A percentile compares a stretch with the other conserved stretches of the same genome.
Conservation (phyloP, 106 monocot genomes). For the Phalaenopsis equestris region DNA sequence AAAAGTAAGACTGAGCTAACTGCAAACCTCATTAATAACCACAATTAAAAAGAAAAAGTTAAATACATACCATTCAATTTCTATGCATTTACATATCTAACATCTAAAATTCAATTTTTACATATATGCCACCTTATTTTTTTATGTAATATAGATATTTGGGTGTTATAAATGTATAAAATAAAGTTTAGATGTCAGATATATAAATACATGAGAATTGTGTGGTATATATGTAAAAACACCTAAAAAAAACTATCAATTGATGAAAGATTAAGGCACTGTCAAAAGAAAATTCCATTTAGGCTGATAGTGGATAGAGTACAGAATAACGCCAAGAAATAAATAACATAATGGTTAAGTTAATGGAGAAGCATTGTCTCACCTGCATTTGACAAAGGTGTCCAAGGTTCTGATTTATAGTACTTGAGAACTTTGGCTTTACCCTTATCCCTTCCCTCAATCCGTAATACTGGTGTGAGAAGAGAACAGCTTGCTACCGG, state of each 20-base stretch:
- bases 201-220: no score
- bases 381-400: conserved; percentile 63
- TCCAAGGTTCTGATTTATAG: conserved; percentile 47
- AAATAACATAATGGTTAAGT: not conserved
- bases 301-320: not conserved
- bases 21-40: not conserved
- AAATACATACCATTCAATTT: no score
- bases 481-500: conserved; percentile 40
- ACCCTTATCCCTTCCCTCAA: conserved; percentile 32
- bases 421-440: conserved; percentile 33
- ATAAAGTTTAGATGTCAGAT: no score
- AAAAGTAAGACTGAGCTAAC: not conserved
- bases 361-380: not conserved
- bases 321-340: not conserved
- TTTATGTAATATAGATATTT: no score
- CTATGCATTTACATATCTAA: no score
- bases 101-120: no score
- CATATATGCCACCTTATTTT: no score
- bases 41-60: not conserved
- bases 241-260: not conserved
- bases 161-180: no score
- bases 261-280: not conserved
- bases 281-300: not conserved
- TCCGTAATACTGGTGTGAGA: conserved; percentile 64
- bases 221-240: no score